Conservation (phyloP, 768 basidiomycete species). For the Boletus subparvulus region DNA sequence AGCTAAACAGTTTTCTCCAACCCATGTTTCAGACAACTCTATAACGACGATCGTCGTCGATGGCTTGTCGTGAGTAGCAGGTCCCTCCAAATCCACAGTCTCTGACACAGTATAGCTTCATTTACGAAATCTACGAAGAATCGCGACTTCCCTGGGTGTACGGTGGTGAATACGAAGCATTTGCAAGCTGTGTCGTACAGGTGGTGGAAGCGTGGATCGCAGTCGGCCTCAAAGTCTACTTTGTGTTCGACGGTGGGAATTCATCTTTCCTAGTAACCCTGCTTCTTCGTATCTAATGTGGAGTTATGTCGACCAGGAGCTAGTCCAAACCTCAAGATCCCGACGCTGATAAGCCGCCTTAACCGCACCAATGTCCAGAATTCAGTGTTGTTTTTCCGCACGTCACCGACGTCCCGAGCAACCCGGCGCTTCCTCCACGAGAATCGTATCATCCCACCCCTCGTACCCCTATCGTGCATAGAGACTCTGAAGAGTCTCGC, state of each 20-base stretch:
- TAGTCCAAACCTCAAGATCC: constrained; percentile 68
- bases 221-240: constrained; percentile 61
- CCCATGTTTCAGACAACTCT: constrained; percentile 3
- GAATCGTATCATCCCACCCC: constrained; percentile 72
- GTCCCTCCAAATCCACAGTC: background rate
- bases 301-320: constrained; percentile 48
- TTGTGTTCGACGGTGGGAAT: constrained; percentile 78
- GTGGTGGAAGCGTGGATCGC: constrained; percentile 68
- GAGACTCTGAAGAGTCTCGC: constrained; percentile 47
- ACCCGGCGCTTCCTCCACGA: constrained; percentile 69
- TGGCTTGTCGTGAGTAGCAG: constrained; percentile 77
- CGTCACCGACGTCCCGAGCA: constrained; percentile 62
- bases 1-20: constrained; percentile 31
- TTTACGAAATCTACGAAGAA: constrained; percentile 62
- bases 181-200: constrained; percentile 45
- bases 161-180: constrained; percentile 73
- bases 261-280: constrained; percentile 17
- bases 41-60: constrained; percentile 66
- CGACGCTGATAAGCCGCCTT: constrained; percentile 60
- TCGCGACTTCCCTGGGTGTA: constrained; percentile 79
- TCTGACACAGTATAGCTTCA: constrained; percentile 52
- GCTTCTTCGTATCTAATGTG: constrained; percentile 10
- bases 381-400: constrained; percentile 76
- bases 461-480: constrained; percentile 58
- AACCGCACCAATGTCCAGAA: constrained; percentile 58